phyloP scores from a whole-genome alignment of 306 rosid genomes.

The Vigna hirtella region DNA sequence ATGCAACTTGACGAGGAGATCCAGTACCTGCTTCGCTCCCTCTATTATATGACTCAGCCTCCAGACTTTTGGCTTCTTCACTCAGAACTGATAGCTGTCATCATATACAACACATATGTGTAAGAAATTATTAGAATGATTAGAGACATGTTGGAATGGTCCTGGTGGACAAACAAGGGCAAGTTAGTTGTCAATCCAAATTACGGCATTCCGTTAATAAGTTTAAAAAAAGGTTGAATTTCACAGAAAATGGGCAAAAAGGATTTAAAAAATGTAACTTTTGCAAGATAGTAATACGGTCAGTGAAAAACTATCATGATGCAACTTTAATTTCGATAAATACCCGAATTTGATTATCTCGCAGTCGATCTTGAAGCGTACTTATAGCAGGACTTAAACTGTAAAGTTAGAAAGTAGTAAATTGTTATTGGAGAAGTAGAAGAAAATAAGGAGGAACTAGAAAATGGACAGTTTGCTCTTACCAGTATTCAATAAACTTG shows the following conservation, averaged over 20 bases:
- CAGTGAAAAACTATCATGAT: constrained; percentile 27
- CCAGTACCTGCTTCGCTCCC: constrained; percentile 60
- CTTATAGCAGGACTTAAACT: constrained; percentile 96
- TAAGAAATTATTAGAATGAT: constrained; percentile 35
- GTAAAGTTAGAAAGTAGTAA: constrained; percentile 49
- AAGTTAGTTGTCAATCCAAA: constrained; percentile 26
- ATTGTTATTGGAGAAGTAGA: constrained; percentile 9
- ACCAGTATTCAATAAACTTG: constrained; percentile 98
- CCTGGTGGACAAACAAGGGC: constrained; percentile 8
- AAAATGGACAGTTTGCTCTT: constrained; percentile 48
- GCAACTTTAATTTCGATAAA: constrained; percentile 38
- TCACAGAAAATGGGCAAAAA: constrained; percentile 2
- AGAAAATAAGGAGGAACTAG: constrained; percentile 11
- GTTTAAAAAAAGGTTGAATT: neutral
- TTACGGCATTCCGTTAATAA: constrained; percentile 6
- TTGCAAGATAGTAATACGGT: constrained; percentile 2
- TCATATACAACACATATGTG: constrained; percentile 37
- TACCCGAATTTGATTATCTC: constrained; percentile 96
- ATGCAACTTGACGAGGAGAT: constrained; percentile 69
- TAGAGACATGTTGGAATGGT: constrained; percentile 5
- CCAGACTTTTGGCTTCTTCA: constrained; percentile 77
- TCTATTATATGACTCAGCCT: constrained; percentile 60
- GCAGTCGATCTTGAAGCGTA: constrained; percentile 83
- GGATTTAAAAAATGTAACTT: constrained; percentile 9
- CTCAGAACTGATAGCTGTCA: constrained; percentile 64